Percentiles rank a stretch among this genome's conserved stretches.
Conservation (phyloP, 352 stramenopile species). For the Phytopythium aichiense region DNA sequence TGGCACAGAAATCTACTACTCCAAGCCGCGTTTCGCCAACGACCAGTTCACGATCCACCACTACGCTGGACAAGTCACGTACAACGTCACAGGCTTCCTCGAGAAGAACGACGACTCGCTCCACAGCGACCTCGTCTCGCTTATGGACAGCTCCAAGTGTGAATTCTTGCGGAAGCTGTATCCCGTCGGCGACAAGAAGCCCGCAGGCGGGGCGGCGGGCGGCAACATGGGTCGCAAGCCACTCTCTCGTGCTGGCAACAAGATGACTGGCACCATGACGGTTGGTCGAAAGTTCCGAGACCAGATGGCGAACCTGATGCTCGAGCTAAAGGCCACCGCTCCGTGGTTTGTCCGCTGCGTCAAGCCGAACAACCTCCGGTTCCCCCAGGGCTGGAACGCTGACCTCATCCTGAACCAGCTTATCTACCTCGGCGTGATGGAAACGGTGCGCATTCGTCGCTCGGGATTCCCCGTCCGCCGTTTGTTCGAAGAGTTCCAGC, state of each 20-base stretch:
- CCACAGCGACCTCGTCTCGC: constrained; percentile 85
- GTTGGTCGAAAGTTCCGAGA: constrained; percentile 89
- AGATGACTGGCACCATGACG: constrained; percentile 89
- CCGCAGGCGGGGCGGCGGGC: constrained; percentile 15
- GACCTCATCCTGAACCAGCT: constrained; percentile 86
- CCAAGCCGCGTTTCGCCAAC: constrained; percentile 81
- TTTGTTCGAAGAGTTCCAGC: constrained; percentile 81
- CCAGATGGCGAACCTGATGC: constrained; percentile 86
- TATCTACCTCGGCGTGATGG: constrained; percentile 89
- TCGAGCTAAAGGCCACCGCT: constrained; percentile 72
- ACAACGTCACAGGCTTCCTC: constrained; percentile 94
- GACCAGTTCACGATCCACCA: constrained; percentile 97
- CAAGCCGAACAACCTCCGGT: constrained; percentile 90
- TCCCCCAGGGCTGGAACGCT: constrained; percentile 84
- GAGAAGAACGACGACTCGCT: constrained; percentile 98
- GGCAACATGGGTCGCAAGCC: constrained; percentile 58
- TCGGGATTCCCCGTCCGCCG: constrained; percentile 84
- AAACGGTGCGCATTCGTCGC: constrained; percentile 86
- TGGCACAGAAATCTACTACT: constrained; percentile 78
- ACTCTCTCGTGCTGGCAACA: constrained; percentile 74
- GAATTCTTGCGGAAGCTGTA: constrained; percentile 80
- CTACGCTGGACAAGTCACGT: constrained; percentile 96
- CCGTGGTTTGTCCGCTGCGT: constrained; percentile 92
- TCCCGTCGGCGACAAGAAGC: constrained; percentile 33
- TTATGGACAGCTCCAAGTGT: constrained; percentile 85